Conservation (phyloP, 768 basidiomycete species). For the Psilocybe cubensis region DNA sequence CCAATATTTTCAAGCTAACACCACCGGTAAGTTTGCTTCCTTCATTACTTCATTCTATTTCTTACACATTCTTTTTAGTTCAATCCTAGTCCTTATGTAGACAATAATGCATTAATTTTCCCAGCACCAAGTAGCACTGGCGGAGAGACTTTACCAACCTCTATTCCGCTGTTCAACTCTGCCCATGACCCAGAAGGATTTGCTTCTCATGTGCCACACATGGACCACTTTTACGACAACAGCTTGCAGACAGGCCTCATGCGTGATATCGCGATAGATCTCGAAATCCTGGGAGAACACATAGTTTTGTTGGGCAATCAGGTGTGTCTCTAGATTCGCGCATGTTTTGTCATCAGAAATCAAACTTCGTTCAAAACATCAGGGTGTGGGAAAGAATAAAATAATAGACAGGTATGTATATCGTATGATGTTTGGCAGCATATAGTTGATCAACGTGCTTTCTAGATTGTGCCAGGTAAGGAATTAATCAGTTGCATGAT, state of each 20-base stretch:
- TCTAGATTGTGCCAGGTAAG: slow-evolving; percentile 56
- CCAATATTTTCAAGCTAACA: slow-evolving; percentile 44
- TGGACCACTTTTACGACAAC: slow-evolving; percentile 75
- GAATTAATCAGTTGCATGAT: background rate
- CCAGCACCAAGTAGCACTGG: slow-evolving; percentile 42
- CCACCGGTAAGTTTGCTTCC: slow-evolving; percentile 39
- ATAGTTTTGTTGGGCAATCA: slow-evolving; percentile 71
- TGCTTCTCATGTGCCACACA: slow-evolving; percentile 63
- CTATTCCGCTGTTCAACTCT: slow-evolving; percentile 53
- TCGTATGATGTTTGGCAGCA: background rate
- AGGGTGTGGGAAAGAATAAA: slow-evolving; percentile 77
- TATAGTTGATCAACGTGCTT: background rate
- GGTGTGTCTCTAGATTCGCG: slow-evolving; percentile 33
- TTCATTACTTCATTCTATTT: background rate
- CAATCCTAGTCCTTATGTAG: slow-evolving; percentile 48
- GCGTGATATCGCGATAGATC: slow-evolving; percentile 65
- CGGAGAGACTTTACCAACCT: slow-evolving; percentile 32
- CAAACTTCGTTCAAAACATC: background rate
- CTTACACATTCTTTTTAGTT: slow-evolving; percentile 39
- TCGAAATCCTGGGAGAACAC: slow-evolving; percentile 65
- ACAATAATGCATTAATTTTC: slow-evolving; percentile 46
- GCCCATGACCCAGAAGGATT: slow-evolving; percentile 55
- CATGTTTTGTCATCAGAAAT: background rate
- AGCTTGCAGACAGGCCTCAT: slow-evolving; percentile 69
- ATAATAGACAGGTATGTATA: slow-evolving; percentile 57